A percentile compares a stretch with the other conserved stretches of the same genome.
These are phyloP conservation scores for Coemansia asiatica DNA, from an alignment of 192 early-diverging fungal species.

Conservation along the genomic window DNA sequence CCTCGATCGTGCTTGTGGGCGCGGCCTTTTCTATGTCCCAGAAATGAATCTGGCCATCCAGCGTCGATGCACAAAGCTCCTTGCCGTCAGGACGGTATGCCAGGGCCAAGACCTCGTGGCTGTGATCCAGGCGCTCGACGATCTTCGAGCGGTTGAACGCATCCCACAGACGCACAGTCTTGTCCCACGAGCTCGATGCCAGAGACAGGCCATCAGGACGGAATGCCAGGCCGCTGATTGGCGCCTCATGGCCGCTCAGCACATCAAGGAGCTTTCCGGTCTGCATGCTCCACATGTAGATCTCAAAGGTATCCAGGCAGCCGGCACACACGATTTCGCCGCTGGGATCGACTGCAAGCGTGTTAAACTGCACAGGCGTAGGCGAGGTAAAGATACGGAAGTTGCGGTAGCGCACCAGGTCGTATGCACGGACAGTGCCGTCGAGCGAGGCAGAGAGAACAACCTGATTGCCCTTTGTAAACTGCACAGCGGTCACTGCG, in stretches of 20 bases:
- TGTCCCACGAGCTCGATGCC: constrained; percentile 92
- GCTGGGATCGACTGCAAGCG: constrained; percentile 91
- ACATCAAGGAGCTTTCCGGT: constrained; percentile 98
- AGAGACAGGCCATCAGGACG: constrained; percentile 78
- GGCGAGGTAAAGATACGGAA: constrained; percentile 97
- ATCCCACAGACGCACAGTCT: constrained; percentile 86
- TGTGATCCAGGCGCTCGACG: constrained; percentile 78
- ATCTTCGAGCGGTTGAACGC: constrained; percentile 82
- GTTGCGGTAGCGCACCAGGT: constrained; percentile 96
- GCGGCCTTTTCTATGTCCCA: constrained; percentile 85
- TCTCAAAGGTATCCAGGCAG: constrained; percentile 91
- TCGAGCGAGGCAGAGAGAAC: constrained; percentile 94
- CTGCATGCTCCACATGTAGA: constrained; percentile 98
- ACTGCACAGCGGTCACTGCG: constrained; percentile 78
- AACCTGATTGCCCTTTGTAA: constrained; percentile 86
- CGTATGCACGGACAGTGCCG: constrained; percentile 98
- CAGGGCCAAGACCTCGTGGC: constrained; percentile 81
- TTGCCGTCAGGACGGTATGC: constrained; percentile 90
- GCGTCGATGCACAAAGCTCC: constrained; percentile 79
- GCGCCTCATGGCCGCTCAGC: constrained; percentile 88
- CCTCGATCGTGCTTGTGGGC: constrained; percentile 79
- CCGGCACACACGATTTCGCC: constrained; percentile 97
- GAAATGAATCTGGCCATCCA: constrained; percentile 91
- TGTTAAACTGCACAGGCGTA: constrained; percentile 90
- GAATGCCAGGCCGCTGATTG: constrained; percentile 83